These are phyloP conservation scores for Tuber magnatum DNA, from an alignment of 495 filamentous ascomycete species.

Conservation along the genomic window DNA sequence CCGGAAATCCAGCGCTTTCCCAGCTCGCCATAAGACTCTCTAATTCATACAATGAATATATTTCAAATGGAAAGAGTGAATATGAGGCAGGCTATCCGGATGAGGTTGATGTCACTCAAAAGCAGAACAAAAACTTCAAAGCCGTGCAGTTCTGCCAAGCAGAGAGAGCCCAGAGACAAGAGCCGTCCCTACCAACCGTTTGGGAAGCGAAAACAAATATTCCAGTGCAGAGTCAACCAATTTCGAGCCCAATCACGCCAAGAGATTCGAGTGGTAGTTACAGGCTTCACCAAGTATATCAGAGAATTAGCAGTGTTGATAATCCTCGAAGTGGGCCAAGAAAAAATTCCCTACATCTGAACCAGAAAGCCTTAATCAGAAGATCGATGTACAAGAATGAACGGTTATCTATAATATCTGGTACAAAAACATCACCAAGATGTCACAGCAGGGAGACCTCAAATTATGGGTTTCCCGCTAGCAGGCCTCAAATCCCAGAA, in stretches of 20 bases:
- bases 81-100: not conserved
- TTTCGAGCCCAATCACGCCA: not conserved
- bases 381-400: not conserved
- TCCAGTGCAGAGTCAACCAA: not conserved
- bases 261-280: not conserved
- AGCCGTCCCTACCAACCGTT: not conserved
- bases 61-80: not conserved
- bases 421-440: not conserved
- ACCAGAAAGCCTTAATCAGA: not conserved
- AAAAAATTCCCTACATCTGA: not conserved
- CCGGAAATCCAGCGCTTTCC: not conserved
- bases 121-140: not conserved
- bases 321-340: not conserved
- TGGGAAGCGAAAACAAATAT: not conserved
- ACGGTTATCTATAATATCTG: not conserved
- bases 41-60: not conserved
- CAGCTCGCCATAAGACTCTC: not conserved
- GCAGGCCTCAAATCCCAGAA: not conserved
- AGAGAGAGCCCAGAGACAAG: not conserved
- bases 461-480: not conserved
- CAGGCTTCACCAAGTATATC: not conserved
- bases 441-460: not conserved
- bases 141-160: not conserved
- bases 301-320: not conserved
- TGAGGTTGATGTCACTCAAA: not conserved